A percentile compares a stretch with the other conserved stretches of the same genome.
phyloP scores from a whole-genome alignment of 73 alveolate species.

The Blepharisma japonicum region DNA sequence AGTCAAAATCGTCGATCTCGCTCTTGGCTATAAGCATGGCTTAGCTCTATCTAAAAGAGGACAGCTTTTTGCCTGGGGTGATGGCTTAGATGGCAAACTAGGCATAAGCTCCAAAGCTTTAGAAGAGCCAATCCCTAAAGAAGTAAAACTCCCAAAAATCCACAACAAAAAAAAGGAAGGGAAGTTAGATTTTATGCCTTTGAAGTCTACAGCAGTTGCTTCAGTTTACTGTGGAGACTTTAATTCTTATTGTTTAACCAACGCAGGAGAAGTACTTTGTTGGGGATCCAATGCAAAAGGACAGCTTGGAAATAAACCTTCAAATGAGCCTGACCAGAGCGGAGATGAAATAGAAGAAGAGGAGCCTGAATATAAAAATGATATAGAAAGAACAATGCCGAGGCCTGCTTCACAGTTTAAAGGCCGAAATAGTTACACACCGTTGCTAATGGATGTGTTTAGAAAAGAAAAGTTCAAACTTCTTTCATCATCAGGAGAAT shows the following conservation, averaged over 20 bases:
- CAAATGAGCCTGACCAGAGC: slow-evolving; percentile 9
- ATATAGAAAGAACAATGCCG: not conserved
- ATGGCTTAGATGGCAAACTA: slow-evolving; percentile 55
- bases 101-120: slow-evolving; percentile 30
- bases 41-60: slow-evolving; percentile 53
- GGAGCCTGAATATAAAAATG: not conserved
- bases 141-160: slow-evolving; percentile 14
- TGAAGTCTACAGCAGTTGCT: slow-evolving; percentile 31
- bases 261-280: slow-evolving; percentile 49
- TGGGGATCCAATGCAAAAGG: slow-evolving; percentile 60
- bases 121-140: slow-evolving; percentile 26
- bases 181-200: slow-evolving; percentile 4
- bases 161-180: not conserved
- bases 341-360: slow-evolving; percentile 36
- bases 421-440: not conserved
- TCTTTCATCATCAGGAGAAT: slow-evolving; percentile 46
- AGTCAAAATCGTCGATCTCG: slow-evolving; percentile 33
- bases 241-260: slow-evolving; percentile 47
- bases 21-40: slow-evolving; percentile 63
- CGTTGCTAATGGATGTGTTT: not conserved
- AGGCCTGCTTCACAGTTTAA: not conserved
- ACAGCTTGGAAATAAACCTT: slow-evolving; percentile 35
- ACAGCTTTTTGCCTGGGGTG: slow-evolving; percentile 54
- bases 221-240: slow-evolving; percentile 39
- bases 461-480: slow-evolving; percentile 12